Conservation (phyloP, 179 eudicot species). For the Pouteria campechiana region DNA sequence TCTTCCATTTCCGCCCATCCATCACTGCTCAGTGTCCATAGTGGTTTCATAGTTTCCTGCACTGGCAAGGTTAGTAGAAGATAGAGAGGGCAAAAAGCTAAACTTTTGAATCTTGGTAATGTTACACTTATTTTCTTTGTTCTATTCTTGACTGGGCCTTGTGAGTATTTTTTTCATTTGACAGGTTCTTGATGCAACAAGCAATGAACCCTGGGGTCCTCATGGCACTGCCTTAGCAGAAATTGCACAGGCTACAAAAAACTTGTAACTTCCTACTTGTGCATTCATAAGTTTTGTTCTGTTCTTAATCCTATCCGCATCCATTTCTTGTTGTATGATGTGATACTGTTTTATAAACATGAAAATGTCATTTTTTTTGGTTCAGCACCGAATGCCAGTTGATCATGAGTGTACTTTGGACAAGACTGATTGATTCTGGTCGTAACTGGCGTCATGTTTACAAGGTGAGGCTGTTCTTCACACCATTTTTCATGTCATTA, state of each 20-base stretch:
- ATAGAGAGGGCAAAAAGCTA: no score
- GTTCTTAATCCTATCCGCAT: neutral
- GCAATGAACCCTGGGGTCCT: conserved; percentile 98
- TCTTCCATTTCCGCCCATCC: no score
- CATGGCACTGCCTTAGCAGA: conserved; percentile 95
- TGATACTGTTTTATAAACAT: neutral
- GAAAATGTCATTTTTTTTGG: neutral
- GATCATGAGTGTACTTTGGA: conserved; percentile 99
- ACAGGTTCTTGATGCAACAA: conserved; percentile 95
- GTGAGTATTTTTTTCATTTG: no score
- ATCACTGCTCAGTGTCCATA: no score
- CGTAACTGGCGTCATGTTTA: conserved; percentile 91
- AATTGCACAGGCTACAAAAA: conserved; percentile 92
- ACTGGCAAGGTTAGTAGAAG: no score
- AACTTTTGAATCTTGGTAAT: no score
- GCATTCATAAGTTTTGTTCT: neutral
- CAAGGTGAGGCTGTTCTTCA: conserved; percentile 65
- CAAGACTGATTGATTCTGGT: conserved; percentile 88
- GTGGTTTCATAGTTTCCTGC: no score
- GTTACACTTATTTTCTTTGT: no score
- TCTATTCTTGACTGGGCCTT: no score
- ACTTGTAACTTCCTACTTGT: conserved; percentile 39
- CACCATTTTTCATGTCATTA: no score
- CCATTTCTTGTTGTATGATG: conserved; percentile 5
- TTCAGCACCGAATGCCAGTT: conserved; percentile 91